phyloP scores from a whole-genome alignment of 2,329 filamentous ascomycete species.

The Aspergillus sp. region DNA sequence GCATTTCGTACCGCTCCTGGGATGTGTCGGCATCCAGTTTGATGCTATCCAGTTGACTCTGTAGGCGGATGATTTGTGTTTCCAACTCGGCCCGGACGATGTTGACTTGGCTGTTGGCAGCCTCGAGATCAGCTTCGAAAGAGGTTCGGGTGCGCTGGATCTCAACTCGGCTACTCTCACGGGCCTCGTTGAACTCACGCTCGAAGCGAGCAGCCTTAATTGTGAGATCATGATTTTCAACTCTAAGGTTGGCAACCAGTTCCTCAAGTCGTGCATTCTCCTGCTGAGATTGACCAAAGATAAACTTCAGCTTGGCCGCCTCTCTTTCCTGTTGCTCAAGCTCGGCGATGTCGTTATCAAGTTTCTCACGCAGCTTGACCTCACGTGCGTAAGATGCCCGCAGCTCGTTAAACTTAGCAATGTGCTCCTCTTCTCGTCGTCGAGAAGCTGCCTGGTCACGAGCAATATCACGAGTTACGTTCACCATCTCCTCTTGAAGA shows the following conservation, averaged over 20 bases:
- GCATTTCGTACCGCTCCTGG: conserved; percentile 75
- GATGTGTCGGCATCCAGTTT: conserved; percentile 75
- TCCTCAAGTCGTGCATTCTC: conserved; percentile 62
- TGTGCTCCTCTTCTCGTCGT: conserved; percentile 60
- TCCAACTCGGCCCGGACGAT: conserved; percentile 77
- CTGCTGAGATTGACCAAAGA: conserved; percentile 61
- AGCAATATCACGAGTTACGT: conserved; percentile 71
- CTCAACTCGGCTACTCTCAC: conserved; percentile 73
- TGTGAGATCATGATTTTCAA: conserved; percentile 65
- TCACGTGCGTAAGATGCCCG: conserved; percentile 62
- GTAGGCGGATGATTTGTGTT: conserved; percentile 67
- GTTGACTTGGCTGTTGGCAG: conserved; percentile 80
- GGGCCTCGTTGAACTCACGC: conserved; percentile 77
- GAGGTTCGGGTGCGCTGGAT: conserved; percentile 74
- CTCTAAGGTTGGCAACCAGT: conserved; percentile 43
- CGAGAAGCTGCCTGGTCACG: conserved; percentile 76
- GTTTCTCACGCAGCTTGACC: conserved; percentile 56
- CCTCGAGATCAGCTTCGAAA: conserved; percentile 76
- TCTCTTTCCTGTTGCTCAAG: conserved; percentile 69
- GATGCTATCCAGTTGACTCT: conserved; percentile 70
- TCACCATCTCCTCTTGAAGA: conserved; percentile 81
- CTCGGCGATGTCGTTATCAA: conserved; percentile 57
- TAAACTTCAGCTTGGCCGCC: conserved; percentile 71
- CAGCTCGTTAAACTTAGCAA: conserved; percentile 50
- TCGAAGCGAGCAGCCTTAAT: conserved; percentile 65